Percentiles rank a stretch among this genome's conserved stretches.
phyloP scores from a whole-genome alignment of 208 protist genomes.

The Acanthamoeba culbertsoni region DNA sequence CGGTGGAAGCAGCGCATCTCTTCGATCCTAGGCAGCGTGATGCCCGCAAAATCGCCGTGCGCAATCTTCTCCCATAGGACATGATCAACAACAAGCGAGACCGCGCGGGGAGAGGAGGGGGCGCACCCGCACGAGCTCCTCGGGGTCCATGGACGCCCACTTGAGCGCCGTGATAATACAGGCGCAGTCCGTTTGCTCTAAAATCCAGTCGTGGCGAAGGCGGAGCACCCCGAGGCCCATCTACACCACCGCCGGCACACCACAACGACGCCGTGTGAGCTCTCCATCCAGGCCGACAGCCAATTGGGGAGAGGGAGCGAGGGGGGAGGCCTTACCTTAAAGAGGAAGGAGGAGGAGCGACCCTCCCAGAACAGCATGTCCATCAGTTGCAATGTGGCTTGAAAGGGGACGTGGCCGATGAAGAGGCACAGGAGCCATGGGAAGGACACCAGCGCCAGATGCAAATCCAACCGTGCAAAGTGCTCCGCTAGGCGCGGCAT shows the following conservation, averaged over 20 bases:
- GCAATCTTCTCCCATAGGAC: background rate
- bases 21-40: background rate
- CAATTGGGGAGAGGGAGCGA: background rate
- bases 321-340: no score
- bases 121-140: background rate
- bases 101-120: background rate
- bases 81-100: no score
- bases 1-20: slow-evolving; percentile 8
- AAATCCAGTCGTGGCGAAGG: slow-evolving; percentile 65
- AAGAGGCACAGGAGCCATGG: slow-evolving; percentile 81
- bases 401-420: slow-evolving; percentile 49
- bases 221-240: slow-evolving; percentile 41
- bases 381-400: background rate
- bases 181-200: background rate
- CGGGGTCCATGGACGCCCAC: background rate
- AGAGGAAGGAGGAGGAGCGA: background rate
- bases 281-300: no score
- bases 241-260: no score
- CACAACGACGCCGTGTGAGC: no score
- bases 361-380: no score
- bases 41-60: background rate
- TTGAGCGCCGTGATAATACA: background rate
- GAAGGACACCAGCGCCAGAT: background rate
- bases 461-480: background rate
- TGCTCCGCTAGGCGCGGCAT: background rate